Evolutionary conservation across 192 early-diverging fungal genomes (phyloP), one percentile per base, ranked within the genome.

Genomic region (Chytriomyces sp.): DNA sequence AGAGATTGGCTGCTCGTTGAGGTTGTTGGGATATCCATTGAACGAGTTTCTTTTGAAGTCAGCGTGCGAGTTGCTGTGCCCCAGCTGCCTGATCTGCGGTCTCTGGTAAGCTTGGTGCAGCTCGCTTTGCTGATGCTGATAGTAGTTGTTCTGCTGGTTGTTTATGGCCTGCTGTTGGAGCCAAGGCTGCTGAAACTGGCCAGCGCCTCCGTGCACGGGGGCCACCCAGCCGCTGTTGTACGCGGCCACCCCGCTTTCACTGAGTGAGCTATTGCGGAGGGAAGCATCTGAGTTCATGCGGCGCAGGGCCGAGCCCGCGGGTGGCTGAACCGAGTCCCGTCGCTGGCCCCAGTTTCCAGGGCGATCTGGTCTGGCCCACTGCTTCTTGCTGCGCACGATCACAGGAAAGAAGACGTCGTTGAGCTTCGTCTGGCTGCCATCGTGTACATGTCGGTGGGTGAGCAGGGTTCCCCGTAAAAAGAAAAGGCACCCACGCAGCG

Each of bases 361-460:
- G 19, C 82, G 63, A 59, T 85, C 84, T 36, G 84, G 84, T 30
- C 84, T 64, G n/a, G 80, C 84, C 84, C 84, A 85, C 70, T 84
- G 81, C 32, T 79, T 73, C 69, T 85, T 85, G 19, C 76, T 78
- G 54, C 82, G 82, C 30, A 82, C 80, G 71, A 81, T 80, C 34
- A 85, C 84, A 26, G 84, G 84, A 64, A 85, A 85, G 78, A 85
- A 85, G 61, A 85, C 73, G 39, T 66, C 61, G 68, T 85, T 85
- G 52, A 85, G 78, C 49, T 84, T 72, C 65, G 74, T 85, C 64
- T 85, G 84, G 22, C 81, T 82, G 75, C 4, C 17, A 22, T n/a
- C 31, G 34, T 25, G 31, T 6, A 68, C 22, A 32, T 19, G 12
- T 62, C 38, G 3, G 14, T 52, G 26, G 19, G 14, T 30, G 12